Evolutionary conservation across 1,139 yeast genomes (phyloP).

Genomic region (Yamadazyma sp.): DNA sequence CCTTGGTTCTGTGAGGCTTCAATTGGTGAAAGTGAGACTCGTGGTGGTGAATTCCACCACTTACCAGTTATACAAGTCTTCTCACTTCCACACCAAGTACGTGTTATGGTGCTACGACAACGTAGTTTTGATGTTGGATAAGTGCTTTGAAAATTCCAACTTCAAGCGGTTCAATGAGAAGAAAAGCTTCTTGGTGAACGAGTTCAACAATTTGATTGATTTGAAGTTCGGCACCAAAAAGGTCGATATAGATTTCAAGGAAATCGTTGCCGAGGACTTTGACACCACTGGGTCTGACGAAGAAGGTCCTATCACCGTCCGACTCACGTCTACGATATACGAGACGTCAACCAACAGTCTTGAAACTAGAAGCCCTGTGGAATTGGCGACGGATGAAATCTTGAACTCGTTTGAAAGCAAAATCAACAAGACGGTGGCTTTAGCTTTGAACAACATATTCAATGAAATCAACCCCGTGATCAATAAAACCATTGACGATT

Average conservation of each 20-base stretch:
- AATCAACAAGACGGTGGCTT: constrained; percentile 40
- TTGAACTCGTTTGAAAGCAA: constrained; percentile 33
- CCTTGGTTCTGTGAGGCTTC: not conserved
- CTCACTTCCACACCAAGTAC: not conserved
- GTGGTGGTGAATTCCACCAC: constrained; percentile 4
- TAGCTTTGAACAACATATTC: constrained; percentile 44
- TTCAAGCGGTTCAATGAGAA: constrained; percentile 18
- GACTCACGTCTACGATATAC: constrained; percentile 31
- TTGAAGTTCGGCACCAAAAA: constrained; percentile 11
- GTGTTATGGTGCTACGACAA: not conserved
- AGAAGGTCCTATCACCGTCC: constrained; percentile 25
- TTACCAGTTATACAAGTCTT: constrained; percentile 2
- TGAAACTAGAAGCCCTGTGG: constrained; percentile 17
- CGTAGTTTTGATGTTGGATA: constrained; percentile 4
- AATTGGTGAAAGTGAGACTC: constrained; percentile 5
- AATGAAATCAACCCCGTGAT: constrained; percentile 40
- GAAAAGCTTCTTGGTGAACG: constrained; percentile 26
- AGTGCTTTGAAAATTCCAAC: constrained; percentile 13
- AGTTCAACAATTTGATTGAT: constrained; percentile 28
- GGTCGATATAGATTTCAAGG: constrained; percentile 16
- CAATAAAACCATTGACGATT: constrained; percentile 26
- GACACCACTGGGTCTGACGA: constrained; percentile 9
- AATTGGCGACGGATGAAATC: constrained; percentile 17
- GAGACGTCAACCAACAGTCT: constrained; percentile 15
- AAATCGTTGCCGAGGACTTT: constrained; percentile 20